Evolutionary conservation across 2,329 filamentous ascomycete genomes (phyloP).

Genomic region (Pseudogymnoascus sp.): DNA sequence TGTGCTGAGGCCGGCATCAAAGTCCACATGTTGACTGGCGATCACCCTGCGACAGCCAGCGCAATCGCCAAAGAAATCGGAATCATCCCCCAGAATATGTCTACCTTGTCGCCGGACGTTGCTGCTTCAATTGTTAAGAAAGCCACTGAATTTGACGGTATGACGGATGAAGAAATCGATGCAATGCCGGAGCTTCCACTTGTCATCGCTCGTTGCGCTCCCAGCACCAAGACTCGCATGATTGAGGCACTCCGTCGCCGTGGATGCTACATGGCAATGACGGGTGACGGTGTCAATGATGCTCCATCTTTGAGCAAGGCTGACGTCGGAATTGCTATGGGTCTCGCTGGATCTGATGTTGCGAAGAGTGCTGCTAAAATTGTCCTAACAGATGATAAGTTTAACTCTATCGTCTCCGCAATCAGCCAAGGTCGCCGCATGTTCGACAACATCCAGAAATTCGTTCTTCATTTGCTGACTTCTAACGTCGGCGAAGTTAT

Average conservation of each 20-base stretch:
- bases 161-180: slow-evolving; percentile 44
- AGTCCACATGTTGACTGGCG: slow-evolving; percentile 67
- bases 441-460: slow-evolving; percentile 51
- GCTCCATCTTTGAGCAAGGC: slow-evolving; percentile 45
- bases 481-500: slow-evolving; percentile 52
- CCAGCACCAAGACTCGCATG: slow-evolving; percentile 48
- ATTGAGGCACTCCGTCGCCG: slow-evolving; percentile 46
- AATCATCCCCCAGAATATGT: slow-evolving; percentile 42
- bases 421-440: slow-evolving; percentile 47
- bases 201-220: slow-evolving; percentile 48
- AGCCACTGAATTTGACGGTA: slow-evolving; percentile 39
- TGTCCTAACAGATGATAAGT: slow-evolving; percentile 49
- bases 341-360: slow-evolving; percentile 54
- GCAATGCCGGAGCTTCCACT: slow-evolving; percentile 42
- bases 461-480: slow-evolving; percentile 48
- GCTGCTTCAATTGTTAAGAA: slow-evolving; percentile 45
- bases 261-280: slow-evolving; percentile 46
- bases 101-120: slow-evolving; percentile 38
- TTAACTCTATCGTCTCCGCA: slow-evolving; percentile 45
- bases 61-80: slow-evolving; percentile 52
- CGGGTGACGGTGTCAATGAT: slow-evolving; percentile 51
- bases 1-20: slow-evolving; percentile 63
- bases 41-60: slow-evolving; percentile 49
- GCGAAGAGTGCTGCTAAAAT: slow-evolving; percentile 54
- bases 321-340: slow-evolving; percentile 56